Evolutionary conservation across 768 basidiomycete genomes (phyloP), one percentile per base, ranked within the genome.

Genomic region (Rhizopogon vulgaris): DNA sequence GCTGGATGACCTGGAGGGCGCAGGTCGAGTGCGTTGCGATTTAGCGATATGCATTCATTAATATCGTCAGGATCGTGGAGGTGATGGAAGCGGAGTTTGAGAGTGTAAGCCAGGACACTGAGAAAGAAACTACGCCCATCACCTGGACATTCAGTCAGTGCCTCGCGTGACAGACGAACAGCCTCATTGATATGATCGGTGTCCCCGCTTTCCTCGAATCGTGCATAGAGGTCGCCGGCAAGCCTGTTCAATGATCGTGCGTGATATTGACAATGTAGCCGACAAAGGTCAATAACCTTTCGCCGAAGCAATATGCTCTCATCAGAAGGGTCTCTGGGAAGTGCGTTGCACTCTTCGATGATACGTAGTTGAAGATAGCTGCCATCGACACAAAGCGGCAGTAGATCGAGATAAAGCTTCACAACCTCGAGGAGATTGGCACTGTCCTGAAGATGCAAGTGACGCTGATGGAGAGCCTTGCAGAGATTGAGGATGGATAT

Each of bases 1-100:
- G 14, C 22, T 43, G 25, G 28, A 30, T 30, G 51, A 84, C 28
- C 9, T 70, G 38, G 87, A 76, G 37, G 15, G 15, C n/a, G 37
- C 37, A 15, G 15, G 17, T 17, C 4, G 4, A 38, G n/a, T 38
- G 37, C 7, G 7, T n/a, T 14, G 15, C n/a, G 75, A 86, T 45
- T 28, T 6, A 45, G 43, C 18, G 4, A 18, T 45, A 45, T 32
- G 14, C 43, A 8, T 7, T 45, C 43, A 4, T 45, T 12, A 1
- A 45, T 28, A 8, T 45, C 43, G 14, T 7, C 12, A 9, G 30
- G 30, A 32, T 32, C 28, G 4, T 28, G 28, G 43, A 30, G 28
- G 17, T 22, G 28, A 5, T 45, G 11, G 4, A 45, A 45, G 11
- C 28, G 42, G 17, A 30, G 28, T 18, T n/a, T 6, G 17, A 45